Evolutionary conservation across 805 yeast genomes (phyloP), one percentile per base, ranked within the genome.

Genomic region (Hanseniaspora jakobsenii): DNA sequence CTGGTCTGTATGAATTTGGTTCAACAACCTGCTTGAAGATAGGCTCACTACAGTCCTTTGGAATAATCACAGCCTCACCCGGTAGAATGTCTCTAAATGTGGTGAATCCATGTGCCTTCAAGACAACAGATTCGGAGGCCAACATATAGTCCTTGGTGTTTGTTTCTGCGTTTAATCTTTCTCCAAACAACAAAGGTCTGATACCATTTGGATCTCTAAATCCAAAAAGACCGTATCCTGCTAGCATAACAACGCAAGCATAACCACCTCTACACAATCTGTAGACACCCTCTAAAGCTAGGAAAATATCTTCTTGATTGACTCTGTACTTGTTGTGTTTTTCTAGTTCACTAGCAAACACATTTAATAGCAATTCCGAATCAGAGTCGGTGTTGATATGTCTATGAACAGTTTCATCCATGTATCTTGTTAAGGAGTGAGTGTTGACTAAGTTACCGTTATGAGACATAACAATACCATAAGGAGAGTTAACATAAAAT

Each of bases 181-280:
- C 89, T 47, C 98, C 98, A 52, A 75, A 73, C 28, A 86, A 69
- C 45, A 89, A 67, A 2, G 98, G 98, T 59, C 98, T 76, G 54
- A 91, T 84, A 50, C 97, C 98, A 58, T 89, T 79, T 27, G 98
- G 95, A 64, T 91, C 98, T 63, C 98, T 75, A 69, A 91, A 91
- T 0, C 96, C 98, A 57, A 91, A 77, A 49, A 91, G 58, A 36
- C 95, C 97, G 64, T 80, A 91, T 37, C 98, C 98, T 2, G 98
- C 97, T 48, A 91, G 69, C 81, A 91, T 77, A 44, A 93, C 93
- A 38, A 80, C 77, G 66, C 95, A 86, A 1, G 97, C 96, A 60
- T 85, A 91, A n/a, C 95, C 97, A 51, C 98, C 98, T 60, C 94
- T 77, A 52, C 89, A 79, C 54, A 72, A 66, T 36, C 75, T 68